Percentiles rank a stretch among this genome's conserved stretches.
These are phyloP conservation scores for Trametes elegans DNA, from an alignment of 768 basidiomycete species.

Conservation along the genomic window DNA sequence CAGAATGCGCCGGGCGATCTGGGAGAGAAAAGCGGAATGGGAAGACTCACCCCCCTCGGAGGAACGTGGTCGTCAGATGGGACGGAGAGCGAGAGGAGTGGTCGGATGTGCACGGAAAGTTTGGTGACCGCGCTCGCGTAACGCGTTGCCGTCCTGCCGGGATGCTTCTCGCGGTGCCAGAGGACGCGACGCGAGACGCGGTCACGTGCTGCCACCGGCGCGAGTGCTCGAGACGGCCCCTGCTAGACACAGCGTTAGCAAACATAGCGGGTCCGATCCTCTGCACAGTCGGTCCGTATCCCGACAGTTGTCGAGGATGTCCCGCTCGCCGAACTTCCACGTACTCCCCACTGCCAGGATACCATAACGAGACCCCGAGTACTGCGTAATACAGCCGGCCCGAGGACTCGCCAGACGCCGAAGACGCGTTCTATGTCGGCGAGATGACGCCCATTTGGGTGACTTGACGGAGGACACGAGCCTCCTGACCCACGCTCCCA, in stretches of 20 bases:
- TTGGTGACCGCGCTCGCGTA: neutral
- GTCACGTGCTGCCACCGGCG: neutral
- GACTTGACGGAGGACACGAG: neutral
- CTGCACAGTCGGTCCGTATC: neutral
- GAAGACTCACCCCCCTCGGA: too few species aligned
- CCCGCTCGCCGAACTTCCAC: too few species aligned
- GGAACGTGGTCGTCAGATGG: too few species aligned
- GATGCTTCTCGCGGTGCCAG: neutral
- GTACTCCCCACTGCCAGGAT: too few species aligned
- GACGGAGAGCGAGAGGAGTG: too few species aligned
- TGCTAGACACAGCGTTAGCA: too few species aligned
- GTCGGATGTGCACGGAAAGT: neutral
- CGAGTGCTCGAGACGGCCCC: neutral
- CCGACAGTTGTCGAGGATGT: too few species aligned
- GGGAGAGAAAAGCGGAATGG: too few species aligned
- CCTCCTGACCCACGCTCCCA: constrained; percentile 7
- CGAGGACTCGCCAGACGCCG: neutral
- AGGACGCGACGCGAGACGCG: neutral
- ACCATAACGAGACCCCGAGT: neutral
- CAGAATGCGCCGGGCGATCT: too few species aligned
- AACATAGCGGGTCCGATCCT: neutral
- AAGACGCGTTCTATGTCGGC: constrained; percentile 6
- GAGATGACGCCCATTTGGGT: neutral
- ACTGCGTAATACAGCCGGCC: neutral
- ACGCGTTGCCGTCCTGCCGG: neutral